Percentiles rank a stretch among this genome's conserved stretches.
Conservation (phyloP, 2,329 filamentous ascomycete genomes). For the Fusarium acutatum region DNA sequence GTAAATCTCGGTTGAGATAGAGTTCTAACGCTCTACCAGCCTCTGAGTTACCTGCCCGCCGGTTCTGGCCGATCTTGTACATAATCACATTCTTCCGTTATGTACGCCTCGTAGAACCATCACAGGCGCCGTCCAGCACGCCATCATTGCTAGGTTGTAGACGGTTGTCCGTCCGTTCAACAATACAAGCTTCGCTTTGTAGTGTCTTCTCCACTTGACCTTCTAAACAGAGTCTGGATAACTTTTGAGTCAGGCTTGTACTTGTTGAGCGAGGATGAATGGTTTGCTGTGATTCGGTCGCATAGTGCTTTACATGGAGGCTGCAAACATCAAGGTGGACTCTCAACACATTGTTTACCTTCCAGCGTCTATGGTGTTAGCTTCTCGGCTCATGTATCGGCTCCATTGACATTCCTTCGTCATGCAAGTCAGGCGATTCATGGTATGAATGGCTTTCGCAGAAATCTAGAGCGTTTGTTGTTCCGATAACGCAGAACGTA, state of each 20-base stretch:
- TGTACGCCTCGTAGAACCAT: conserved; percentile 10
- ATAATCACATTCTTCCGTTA: conserved; percentile 30
- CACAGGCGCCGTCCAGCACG: conserved; percentile 23
- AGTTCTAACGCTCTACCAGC: conserved; percentile 26
- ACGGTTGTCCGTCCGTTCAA: not conserved
- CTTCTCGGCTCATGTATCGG: not conserved
- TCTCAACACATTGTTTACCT: conserved; percentile 1
- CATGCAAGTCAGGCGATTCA: not conserved
- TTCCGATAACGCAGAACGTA: not conserved
- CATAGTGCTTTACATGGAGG: conserved; percentile 1
- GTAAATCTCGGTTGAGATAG: conserved; percentile 4
- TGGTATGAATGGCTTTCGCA: not conserved
- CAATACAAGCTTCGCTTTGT: not conserved
- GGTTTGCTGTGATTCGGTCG: conserved; percentile 5
- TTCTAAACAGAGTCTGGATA: conserved; percentile 6
- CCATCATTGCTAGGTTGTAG: conserved; percentile 17
- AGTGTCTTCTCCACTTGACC: conserved; percentile 17
- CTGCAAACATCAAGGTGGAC: not conserved
- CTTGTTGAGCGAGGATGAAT: not conserved
- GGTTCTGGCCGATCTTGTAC: conserved; percentile 2
- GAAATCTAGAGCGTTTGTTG: not conserved
- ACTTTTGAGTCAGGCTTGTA: conserved; percentile 20
- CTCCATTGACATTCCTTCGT: conserved; percentile 15
- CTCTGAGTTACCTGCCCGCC: not conserved
- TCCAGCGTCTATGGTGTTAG: not conserved